phyloP scores from a whole-genome alignment of 495 filamentous ascomycete species.

The Neurospora sp. region DNA sequence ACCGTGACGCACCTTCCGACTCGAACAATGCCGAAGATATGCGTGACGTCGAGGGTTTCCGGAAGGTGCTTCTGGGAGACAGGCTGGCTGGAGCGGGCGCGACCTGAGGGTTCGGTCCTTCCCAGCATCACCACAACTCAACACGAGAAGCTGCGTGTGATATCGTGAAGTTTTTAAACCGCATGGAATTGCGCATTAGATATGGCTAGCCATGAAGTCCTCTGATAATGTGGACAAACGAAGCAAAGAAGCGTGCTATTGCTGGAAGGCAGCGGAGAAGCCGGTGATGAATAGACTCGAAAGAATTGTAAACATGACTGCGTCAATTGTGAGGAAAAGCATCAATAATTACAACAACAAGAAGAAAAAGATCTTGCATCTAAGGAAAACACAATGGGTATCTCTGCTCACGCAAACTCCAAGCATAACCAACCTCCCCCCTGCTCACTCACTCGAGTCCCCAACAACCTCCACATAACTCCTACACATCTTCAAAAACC shows the following conservation, averaged over 20 bases:
- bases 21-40: background rate
- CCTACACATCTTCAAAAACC: slow-evolving; percentile 53
- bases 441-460: background rate
- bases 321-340: background rate
- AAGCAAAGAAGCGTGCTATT: background rate
- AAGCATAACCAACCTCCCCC: background rate
- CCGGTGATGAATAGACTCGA: background rate
- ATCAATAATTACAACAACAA: background rate
- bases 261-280: background rate
- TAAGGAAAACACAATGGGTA: background rate
- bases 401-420: background rate
- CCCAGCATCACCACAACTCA: background rate
- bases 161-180: background rate
- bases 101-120: background rate
- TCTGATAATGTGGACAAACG: no score
- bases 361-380: background rate
- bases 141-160: background rate
- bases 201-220: no score
- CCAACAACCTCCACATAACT: slow-evolving; percentile 43
- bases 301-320: background rate
- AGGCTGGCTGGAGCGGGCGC: background rate
- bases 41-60: background rate
- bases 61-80: background rate
- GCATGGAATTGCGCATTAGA: background rate
- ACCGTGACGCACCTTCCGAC: background rate